phyloP scores from a whole-genome alignment of 2,329 filamentous ascomycete genomes.

The Sporothrix sp. region DNA sequence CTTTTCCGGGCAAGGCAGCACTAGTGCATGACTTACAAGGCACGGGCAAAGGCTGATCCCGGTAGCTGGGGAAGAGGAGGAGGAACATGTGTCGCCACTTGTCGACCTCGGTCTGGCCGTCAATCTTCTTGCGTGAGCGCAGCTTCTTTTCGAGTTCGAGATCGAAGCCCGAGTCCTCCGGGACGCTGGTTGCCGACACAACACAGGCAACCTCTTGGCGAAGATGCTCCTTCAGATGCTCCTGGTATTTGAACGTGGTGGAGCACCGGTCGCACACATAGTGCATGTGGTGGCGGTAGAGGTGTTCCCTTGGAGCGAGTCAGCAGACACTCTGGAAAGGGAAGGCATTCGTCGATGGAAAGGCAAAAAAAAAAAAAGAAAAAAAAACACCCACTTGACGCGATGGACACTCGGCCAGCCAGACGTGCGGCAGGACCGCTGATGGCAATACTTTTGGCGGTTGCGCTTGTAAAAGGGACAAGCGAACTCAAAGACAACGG shows the following conservation, averaged over 20 bases:
- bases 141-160: constrained; percentile 27
- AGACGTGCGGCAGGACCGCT: constrained; percentile 28
- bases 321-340: too few relatives aligned
- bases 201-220: constrained; percentile 21
- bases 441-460: constrained; percentile 26
- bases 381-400: constrained; percentile 25
- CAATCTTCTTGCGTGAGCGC: constrained; percentile 25
- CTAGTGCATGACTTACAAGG: constrained; percentile 29
- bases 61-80: constrained; percentile 27
- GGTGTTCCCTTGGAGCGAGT: constrained; percentile 31
- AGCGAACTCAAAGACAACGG: constrained; percentile 18
- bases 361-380: not conserved
- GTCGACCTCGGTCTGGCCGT: constrained; percentile 25
- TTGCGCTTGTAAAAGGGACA: constrained; percentile 34
- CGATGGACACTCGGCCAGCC: constrained; percentile 31
- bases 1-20: not conserved
- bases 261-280: constrained; percentile 29
- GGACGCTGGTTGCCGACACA: constrained; percentile 18
- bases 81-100: constrained; percentile 31
- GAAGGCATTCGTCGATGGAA: not conserved
- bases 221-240: constrained; percentile 25
- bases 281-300: constrained; percentile 29
- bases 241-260: constrained; percentile 25
- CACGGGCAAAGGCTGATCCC: constrained; percentile 23
- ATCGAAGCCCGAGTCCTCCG: constrained; percentile 28